phyloP scores from a whole-genome alignment of 768 basidiomycete genomes.

The Tricholoma furcatifolium region DNA sequence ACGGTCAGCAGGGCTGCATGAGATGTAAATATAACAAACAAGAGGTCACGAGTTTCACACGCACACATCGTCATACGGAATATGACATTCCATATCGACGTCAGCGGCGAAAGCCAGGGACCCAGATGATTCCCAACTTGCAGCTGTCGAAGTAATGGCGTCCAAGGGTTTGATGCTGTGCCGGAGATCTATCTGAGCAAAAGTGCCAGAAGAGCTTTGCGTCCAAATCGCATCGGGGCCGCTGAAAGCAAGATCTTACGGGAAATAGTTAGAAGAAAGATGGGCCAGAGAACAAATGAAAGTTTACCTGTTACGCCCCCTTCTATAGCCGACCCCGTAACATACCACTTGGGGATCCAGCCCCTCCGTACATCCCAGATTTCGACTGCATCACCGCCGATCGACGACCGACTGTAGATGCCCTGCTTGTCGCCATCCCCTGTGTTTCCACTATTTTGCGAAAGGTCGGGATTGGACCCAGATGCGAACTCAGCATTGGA shows the following conservation, averaged over 20 bases:
- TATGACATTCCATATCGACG: conserved; percentile 49
- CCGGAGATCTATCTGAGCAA: conserved; percentile 77
- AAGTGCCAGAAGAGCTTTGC: conserved; percentile 71
- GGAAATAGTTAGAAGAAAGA: not conserved
- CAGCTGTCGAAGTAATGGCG: conserved; percentile 57
- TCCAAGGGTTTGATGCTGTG: conserved; percentile 65
- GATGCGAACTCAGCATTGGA: conserved; percentile 57
- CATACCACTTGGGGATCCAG: conserved; percentile 82
- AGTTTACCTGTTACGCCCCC: conserved; percentile 69
- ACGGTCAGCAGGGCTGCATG: conserved; percentile 37
- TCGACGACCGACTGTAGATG: conserved; percentile 10
- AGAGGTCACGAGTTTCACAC: conserved; percentile 16
- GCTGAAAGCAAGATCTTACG: conserved; percentile 63
- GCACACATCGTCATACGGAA: conserved; percentile 82
- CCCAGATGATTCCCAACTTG: conserved; percentile 68
- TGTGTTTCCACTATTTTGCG: conserved; percentile 16
- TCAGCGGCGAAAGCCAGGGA: conserved; percentile 68
- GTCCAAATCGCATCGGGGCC: conserved; percentile 74
- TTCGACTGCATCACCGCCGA: conserved; percentile 61
- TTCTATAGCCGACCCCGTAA: conserved; percentile 61
- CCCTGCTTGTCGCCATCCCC: conserved; percentile 9
- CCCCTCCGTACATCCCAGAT: conserved; percentile 85
- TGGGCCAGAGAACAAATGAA: no score
- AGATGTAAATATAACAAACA: conserved; percentile 2
- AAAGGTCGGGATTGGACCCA: conserved; percentile 19